Evolutionary conservation across 1,284 basidiomycete species (phyloP).

Genomic region (Phellopilus nigrolimitatus): DNA sequence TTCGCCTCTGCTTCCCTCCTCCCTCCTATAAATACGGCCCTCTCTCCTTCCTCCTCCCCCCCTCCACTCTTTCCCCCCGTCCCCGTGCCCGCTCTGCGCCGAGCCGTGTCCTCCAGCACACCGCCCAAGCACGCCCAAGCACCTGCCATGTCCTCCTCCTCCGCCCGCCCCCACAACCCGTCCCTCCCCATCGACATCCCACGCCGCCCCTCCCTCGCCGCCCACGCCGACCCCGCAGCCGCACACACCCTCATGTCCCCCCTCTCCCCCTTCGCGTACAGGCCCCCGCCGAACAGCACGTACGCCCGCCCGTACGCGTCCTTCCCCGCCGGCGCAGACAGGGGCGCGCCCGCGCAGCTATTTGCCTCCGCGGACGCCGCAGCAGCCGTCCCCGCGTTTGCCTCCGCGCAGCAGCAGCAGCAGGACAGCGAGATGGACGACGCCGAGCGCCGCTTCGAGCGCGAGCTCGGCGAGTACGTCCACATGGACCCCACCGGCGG

Average conservation of each 20-base stretch:
- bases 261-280: neutral
- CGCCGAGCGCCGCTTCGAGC: constrained; percentile 6
- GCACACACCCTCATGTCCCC: no score
- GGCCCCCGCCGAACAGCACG: no score
- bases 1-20: constrained; percentile 26
- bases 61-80: constrained; percentile 22
- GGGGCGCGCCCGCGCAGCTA: constrained; percentile 14
- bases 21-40: constrained; percentile 30
- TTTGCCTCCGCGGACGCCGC: constrained; percentile 20
- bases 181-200: constrained; percentile 22
- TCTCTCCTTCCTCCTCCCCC: constrained; percentile 23
- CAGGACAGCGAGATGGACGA: constrained; percentile 2
- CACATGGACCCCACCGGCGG: constrained; percentile 6
- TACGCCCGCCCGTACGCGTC: no score
- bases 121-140: neutral
- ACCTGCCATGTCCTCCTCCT: neutral
- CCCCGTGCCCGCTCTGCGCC: neutral
- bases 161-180: constrained; percentile 25
- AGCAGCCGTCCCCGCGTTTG: constrained; percentile 6
- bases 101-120: neutral
- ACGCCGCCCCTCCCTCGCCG: constrained; percentile 50
- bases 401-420: constrained; percentile 11
- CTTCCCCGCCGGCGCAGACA: neutral
- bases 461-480: constrained; percentile 3
- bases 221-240: constrained; percentile 41